Evolutionary conservation across 805 yeast genomes (phyloP).

Genomic region (Yarrowia osloensis): DNA sequence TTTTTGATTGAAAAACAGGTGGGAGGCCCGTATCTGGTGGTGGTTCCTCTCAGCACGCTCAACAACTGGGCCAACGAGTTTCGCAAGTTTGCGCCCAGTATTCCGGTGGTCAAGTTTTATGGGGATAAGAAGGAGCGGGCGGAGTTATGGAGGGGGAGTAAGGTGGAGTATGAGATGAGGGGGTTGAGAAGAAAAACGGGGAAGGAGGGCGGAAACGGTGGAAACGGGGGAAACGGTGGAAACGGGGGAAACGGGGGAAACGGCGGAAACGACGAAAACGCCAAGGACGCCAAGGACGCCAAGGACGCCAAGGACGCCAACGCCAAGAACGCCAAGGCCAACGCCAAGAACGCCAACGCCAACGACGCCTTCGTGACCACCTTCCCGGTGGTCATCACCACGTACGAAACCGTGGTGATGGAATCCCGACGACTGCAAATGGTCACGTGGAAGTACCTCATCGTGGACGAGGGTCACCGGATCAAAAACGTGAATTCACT

Average conservation of each 20-base stretch:
- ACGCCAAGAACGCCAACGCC: no score
- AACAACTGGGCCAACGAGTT: slow-evolving; percentile 84
- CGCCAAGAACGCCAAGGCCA: no score
- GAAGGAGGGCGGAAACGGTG: no score
- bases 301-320: no score
- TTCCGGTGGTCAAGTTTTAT: slow-evolving; percentile 60
- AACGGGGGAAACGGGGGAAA: no score
- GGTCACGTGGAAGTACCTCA: slow-evolving; percentile 74
- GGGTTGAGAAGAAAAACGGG: slow-evolving; percentile 31
- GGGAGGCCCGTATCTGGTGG: slow-evolving; percentile 95
- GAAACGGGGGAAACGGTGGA: no score
- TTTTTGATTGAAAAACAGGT: slow-evolving; percentile 69
- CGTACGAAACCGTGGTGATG: slow-evolving; percentile 75
- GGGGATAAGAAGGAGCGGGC: slow-evolving; percentile 64
- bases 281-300: no score
- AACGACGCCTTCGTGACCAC: slow-evolving; percentile 33
- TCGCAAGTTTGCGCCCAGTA: slow-evolving; percentile 65
- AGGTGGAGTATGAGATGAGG: slow-evolving; percentile 4
- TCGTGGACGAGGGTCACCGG: slow-evolving; percentile 96
- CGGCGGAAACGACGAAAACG: no score
- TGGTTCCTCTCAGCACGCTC: slow-evolving; percentile 89
- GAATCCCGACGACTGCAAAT: slow-evolving; percentile 61
- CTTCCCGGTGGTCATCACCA: slow-evolving; percentile 65
- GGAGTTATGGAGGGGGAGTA: slow-evolving; percentile 37
- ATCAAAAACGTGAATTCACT: slow-evolving; percentile 81